These are phyloP conservation scores for Trypanosoma caninum DNA, from an alignment of 208 protist species.

Conservation along the genomic window DNA sequence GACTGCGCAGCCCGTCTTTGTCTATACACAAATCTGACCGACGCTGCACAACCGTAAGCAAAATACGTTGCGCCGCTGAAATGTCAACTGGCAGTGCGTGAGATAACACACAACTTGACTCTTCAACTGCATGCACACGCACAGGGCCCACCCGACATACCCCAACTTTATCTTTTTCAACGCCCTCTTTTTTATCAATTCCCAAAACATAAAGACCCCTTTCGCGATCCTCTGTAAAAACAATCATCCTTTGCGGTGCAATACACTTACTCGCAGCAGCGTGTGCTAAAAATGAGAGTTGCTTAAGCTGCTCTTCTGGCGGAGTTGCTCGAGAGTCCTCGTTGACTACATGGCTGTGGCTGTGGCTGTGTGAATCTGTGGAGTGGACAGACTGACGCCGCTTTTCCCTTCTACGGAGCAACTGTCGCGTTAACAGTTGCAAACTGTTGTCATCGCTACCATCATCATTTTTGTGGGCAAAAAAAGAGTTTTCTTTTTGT, in stretches of 20 bases:
- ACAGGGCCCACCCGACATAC: not conserved
- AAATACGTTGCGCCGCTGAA: constrained; percentile 46
- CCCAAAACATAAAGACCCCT: constrained; percentile 44
- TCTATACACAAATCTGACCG: constrained; percentile 28
- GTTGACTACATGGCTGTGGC: not conserved
- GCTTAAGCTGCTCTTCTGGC: constrained; percentile 24
- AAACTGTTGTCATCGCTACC: constrained; percentile 9
- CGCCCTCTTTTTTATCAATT: constrained; percentile 27
- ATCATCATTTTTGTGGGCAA: not conserved
- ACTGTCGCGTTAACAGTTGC: constrained; percentile 11
- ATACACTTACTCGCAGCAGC: constrained; percentile 58
- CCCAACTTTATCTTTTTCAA: constrained; percentile 21
- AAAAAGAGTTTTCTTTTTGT: not conserved
- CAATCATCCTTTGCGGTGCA: constrained; percentile 53
- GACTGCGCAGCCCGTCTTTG: constrained; percentile 27
- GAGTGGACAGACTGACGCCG: not conserved
- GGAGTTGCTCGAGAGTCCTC: not conserved
- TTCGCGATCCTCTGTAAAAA: constrained; percentile 55
- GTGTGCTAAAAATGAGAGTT: constrained; percentile 65
- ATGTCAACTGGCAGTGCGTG: constrained; percentile 51
- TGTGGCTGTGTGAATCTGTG: not conserved
- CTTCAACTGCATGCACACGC: not conserved
- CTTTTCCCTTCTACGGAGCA: not conserved
- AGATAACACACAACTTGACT: constrained; percentile 27
- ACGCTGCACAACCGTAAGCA: constrained; percentile 57